phyloP scores from a whole-genome alignment of 768 basidiomycete species.

The Saitozyma sp. region DNA sequence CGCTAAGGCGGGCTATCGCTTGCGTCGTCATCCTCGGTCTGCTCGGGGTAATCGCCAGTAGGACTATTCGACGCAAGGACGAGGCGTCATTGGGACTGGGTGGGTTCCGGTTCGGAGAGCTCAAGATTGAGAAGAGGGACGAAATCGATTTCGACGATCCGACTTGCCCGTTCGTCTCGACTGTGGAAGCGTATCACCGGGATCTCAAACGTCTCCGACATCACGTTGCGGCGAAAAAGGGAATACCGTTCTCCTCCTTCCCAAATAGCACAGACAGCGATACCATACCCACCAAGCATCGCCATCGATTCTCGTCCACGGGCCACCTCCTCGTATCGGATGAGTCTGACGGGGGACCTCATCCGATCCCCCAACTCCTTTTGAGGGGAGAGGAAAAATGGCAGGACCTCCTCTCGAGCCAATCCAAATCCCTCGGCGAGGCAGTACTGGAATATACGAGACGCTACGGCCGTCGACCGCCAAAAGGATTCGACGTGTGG shows the following conservation, averaged over 20 bases:
- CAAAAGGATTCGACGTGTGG: conserved; percentile 54
- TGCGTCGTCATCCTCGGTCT: neutral
- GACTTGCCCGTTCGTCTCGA: conserved; percentile 40
- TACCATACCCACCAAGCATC: conserved; percentile 11
- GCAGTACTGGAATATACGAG: conserved; percentile 52
- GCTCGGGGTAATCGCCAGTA: neutral
- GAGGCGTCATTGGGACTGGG: neutral
- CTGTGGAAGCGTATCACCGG: conserved; percentile 46
- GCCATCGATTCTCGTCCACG: conserved; percentile 41
- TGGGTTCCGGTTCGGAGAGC: neutral
- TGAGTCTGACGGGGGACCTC: conserved; percentile 25
- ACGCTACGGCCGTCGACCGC: conserved; percentile 52
- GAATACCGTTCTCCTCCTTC: conserved; percentile 2
- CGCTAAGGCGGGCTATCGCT: neutral
- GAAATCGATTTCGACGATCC: conserved; percentile 15
- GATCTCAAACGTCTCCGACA: conserved; percentile 38
- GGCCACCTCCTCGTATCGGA: conserved; percentile 45
- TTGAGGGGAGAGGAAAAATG: conserved; percentile 50
- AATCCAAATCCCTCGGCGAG: conserved; percentile 49
- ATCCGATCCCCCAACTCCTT: conserved; percentile 53
- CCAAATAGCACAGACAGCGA: neutral
- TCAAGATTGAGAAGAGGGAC: neutral
- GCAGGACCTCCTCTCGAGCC: conserved; percentile 48
- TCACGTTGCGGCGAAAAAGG: conserved; percentile 6
- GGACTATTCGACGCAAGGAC: neutral